phyloP scores from a whole-genome alignment of 2,329 filamentous ascomycete genomes.

The Orbilia oligospora region DNA sequence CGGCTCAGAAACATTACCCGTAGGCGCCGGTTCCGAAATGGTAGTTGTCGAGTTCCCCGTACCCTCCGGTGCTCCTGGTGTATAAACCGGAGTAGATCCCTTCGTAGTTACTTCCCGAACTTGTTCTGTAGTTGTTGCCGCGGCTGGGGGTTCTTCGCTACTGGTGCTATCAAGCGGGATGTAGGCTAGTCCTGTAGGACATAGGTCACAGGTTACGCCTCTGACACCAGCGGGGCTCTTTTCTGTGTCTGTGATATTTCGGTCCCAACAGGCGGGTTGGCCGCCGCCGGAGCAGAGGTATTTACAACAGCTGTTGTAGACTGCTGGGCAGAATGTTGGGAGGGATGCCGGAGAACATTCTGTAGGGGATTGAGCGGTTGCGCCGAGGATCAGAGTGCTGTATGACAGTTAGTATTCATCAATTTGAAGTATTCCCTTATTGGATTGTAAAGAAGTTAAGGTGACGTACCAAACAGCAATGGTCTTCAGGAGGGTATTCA shows the following conservation, averaged over 20 bases:
- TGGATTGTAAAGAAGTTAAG: not conserved
- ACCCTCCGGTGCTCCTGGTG: not conserved
- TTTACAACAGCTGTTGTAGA: constrained; percentile 3
- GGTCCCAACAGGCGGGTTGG: not conserved
- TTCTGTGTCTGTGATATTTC: not conserved
- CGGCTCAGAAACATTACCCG: not conserved
- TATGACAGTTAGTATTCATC: not conserved
- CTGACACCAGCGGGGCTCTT: not conserved
- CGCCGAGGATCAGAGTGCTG: not conserved
- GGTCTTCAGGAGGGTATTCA: not conserved
- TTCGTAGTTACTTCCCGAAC: not conserved
- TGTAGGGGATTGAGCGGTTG: not conserved
- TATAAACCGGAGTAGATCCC: not conserved
- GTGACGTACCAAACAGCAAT: not conserved
- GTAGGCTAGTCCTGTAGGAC: not conserved
- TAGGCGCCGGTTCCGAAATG: not conserved
- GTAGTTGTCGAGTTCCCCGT: not conserved
- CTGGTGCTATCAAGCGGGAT: not conserved
- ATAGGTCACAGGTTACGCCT: not conserved
- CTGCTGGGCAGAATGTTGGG: not conserved
- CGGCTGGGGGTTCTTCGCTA: not conserved
- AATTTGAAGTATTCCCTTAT: not conserved
- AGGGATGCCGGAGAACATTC: not conserved
- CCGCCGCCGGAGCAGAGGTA: not conserved
- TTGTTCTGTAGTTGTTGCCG: not conserved